A percentile compares a stretch with the other conserved stretches of the same genome.
Conservation (phyloP, 805 yeast genomes). For the Torulaspora maleeae region DNA sequence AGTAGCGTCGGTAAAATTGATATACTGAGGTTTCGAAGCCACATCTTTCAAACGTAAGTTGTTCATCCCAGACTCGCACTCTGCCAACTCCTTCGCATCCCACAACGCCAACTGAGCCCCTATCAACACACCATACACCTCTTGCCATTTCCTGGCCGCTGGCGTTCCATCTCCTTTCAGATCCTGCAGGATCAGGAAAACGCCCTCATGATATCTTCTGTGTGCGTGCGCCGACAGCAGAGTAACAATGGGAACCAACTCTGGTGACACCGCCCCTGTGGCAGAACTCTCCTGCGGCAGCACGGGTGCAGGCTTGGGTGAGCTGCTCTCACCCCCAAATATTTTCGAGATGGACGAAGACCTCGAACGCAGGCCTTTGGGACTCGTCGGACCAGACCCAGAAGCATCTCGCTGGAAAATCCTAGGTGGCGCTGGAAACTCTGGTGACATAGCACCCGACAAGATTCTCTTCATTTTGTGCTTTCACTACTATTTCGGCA, state of each 20-base stretch:
- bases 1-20: slow-evolving; percentile 86
- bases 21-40: slow-evolving; percentile 74
- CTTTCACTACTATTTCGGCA: slow-evolving; percentile 2
- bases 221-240: slow-evolving; percentile 68
- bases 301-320: slow-evolving; percentile 16
- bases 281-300: slow-evolving; percentile 20
- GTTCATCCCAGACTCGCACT: slow-evolving; percentile 41
- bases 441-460: slow-evolving; percentile 28
- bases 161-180: slow-evolving; percentile 83
- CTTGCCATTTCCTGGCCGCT: slow-evolving; percentile 79
- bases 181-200: slow-evolving; percentile 67
- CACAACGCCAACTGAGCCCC: slow-evolving; percentile 92
- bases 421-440: slow-evolving; percentile 27
- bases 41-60: slow-evolving; percentile 45
- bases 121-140: slow-evolving; percentile 84
- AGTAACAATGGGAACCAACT: slow-evolving; percentile 63
- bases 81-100: slow-evolving; percentile 68
- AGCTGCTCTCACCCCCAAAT: slow-evolving; percentile 16
- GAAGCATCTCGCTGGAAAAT: slow-evolving; percentile 18
- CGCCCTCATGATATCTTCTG: slow-evolving; percentile 71
- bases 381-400: slow-evolving; percentile 13
- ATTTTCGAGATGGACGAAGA: slow-evolving; percentile 24
- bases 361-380: slow-evolving; percentile 16
- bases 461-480: slow-evolving; percentile 27
- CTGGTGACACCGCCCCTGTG: slow-evolving; percentile 35